A percentile compares a stretch with the other conserved stretches of the same genome.
Conservation (phyloP, 2,329 filamentous ascomycete species). For the Alternaria conjuncta region DNA sequence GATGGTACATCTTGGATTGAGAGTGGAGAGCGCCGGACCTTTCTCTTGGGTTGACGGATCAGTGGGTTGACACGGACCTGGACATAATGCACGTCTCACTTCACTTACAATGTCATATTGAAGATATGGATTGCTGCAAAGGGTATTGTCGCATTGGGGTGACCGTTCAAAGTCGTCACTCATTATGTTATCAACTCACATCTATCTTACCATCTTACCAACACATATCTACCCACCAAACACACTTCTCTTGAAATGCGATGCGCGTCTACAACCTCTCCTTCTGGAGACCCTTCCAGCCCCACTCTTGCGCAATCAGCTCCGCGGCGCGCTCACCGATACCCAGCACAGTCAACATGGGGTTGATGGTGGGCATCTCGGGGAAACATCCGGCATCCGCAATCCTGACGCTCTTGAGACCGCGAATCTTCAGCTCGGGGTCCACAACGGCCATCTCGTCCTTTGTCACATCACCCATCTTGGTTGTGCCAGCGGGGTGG, state of each 20-base stretch:
- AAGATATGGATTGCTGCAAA: background rate
- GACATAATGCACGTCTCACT: no score
- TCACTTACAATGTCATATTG: no score
- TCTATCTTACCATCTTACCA: background rate
- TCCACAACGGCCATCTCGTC: slow-evolving; percentile 84
- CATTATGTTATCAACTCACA: background rate
- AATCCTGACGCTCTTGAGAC: slow-evolving; percentile 76
- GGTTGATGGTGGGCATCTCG: slow-evolving; percentile 85
- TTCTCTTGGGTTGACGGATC: no score
- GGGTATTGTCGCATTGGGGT: background rate
- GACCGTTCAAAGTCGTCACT: background rate
- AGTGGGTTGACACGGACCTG: no score
- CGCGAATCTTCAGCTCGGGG: slow-evolving; percentile 72
- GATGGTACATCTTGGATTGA: no score
- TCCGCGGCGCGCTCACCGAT: slow-evolving; percentile 86
- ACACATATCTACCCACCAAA: background rate
- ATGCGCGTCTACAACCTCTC: slow-evolving; percentile 56
- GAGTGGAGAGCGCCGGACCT: no score
- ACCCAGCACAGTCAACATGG: slow-evolving; percentile 86
- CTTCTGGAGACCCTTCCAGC: slow-evolving; percentile 65
- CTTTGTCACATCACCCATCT: slow-evolving; percentile 77
- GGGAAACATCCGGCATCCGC: slow-evolving; percentile 90
- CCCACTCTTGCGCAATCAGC: slow-evolving; percentile 76
- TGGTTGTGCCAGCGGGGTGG: slow-evolving; percentile 86
- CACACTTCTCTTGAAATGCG: background rate